Conservation (phyloP, 1,139 yeast species). For the Yamadazyma trypodendri region DNA sequence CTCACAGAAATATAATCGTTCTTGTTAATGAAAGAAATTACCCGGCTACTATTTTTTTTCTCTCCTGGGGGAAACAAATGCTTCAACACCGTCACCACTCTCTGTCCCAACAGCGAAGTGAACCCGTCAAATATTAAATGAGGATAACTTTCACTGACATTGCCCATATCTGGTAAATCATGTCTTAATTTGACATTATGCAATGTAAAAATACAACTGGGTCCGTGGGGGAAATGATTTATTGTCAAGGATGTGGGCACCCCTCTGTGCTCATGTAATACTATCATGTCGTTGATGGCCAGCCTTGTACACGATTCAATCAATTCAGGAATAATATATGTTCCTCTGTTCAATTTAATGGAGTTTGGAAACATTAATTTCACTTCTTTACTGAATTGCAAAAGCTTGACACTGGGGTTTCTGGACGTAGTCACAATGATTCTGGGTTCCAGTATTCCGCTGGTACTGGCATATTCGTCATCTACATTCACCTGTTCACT, state of each 20-base stretch:
- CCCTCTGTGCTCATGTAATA: slow-evolving; percentile 96
- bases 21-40: slow-evolving; percentile 83
- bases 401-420: slow-evolving; percentile 79
- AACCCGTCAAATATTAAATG: slow-evolving; percentile 92
- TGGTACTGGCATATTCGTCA: slow-evolving; percentile 85
- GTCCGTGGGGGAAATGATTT: slow-evolving; percentile 97
- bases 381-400: slow-evolving; percentile 92
- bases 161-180: slow-evolving; percentile 84
- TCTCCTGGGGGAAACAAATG: slow-evolving; percentile 98
- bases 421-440: slow-evolving; percentile 91
- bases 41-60: slow-evolving; percentile 82
- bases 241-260: slow-evolving; percentile 92
- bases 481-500: slow-evolving; percentile 65
- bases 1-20: slow-evolving; percentile 92
- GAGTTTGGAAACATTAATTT: slow-evolving; percentile 88
- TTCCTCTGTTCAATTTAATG: slow-evolving; percentile 89
- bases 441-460: slow-evolving; percentile 92
- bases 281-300: slow-evolving; percentile 75
- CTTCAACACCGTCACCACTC: slow-evolving; percentile 78
- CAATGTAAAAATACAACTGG: slow-evolving; percentile 89
- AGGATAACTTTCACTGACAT: slow-evolving; percentile 88
- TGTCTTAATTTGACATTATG: slow-evolving; percentile 95
- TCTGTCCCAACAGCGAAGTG: slow-evolving; percentile 75
- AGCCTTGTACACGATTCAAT: slow-evolving; percentile 75
- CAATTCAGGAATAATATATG: slow-evolving; percentile 78